A percentile compares a stretch with the other conserved stretches of the same genome.
Conservation (phyloP, 805 yeast species). For the Wickerhamomyces mucosus region DNA sequence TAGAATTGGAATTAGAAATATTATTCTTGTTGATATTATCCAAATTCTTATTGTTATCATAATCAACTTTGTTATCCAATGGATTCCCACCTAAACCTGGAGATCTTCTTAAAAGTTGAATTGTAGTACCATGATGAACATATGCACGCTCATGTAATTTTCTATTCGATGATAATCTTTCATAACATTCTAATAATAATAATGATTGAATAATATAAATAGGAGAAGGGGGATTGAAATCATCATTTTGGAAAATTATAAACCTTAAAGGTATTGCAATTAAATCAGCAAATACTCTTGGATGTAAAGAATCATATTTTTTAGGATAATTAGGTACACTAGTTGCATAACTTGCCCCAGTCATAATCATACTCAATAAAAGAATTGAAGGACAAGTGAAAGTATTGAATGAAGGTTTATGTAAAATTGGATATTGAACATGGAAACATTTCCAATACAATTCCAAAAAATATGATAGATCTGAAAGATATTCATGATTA, state of each 20-base stretch:
- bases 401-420: conserved; percentile 45
- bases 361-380: conserved; percentile 40
- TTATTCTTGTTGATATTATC: too few species aligned
- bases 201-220: conserved; percentile 72
- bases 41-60: conserved; percentile 18
- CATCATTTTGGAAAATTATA: conserved; percentile 58
- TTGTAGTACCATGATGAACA: conserved; percentile 79
- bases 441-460: conserved; percentile 21
- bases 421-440: conserved; percentile 39
- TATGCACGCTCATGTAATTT: conserved; percentile 73
- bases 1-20: too few species aligned
- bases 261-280: conserved; percentile 49
- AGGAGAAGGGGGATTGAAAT: conserved; percentile 67
- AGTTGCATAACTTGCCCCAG: conserved; percentile 18
- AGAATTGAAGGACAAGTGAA: conserved; percentile 40
- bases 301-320: conserved; percentile 6
- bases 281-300: conserved; percentile 23
- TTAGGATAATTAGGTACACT: conserved; percentile 8
- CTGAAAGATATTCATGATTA: conserved; percentile 12
- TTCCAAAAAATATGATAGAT: conserved; percentile 18
- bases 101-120: conserved; percentile 66
- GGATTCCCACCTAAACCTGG: conserved; percentile 73
- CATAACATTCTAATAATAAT: conserved; percentile 67
- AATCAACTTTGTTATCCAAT: conserved; percentile 21
- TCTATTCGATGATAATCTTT: conserved; percentile 62